Percentiles rank a stretch among this genome's conserved stretches.
Conservation (phyloP, 2,329 filamentous ascomycete species). For the Didymellaceae sp. region DNA sequence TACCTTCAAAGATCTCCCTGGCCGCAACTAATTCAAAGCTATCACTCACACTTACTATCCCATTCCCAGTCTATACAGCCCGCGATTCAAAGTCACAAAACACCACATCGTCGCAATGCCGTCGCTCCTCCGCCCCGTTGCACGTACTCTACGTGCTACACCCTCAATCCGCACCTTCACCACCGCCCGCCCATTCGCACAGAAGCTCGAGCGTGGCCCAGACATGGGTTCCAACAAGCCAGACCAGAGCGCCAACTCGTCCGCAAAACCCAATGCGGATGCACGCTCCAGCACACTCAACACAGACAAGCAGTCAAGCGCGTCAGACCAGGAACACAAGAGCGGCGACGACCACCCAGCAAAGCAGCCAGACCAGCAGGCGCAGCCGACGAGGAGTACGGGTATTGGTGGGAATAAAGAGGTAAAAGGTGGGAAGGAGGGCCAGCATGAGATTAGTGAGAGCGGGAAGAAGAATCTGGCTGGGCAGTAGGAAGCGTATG, state of each 20-base stretch:
- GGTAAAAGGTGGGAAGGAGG: conserved; percentile 46
- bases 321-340: conserved; percentile 36
- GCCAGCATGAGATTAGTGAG: conserved; percentile 27
- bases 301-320: conserved; percentile 40
- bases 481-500: conserved; percentile 10
- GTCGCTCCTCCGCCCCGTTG: conserved; percentile 3
- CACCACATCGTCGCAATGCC: conserved; percentile 7
- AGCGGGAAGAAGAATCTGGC: conserved; percentile 14
- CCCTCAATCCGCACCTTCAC: conserved; percentile 10
- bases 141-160: neutral
- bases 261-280: conserved; percentile 29
- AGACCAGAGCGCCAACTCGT: conserved; percentile 26
- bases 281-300: conserved; percentile 35
- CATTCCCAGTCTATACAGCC: neutral
- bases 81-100: neutral
- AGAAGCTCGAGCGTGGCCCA: conserved; percentile 26
- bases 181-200: conserved; percentile 4
- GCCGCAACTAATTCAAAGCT: neutral
- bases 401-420: conserved; percentile 39
- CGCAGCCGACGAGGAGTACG: conserved; percentile 39
- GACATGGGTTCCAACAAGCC: conserved; percentile 30
- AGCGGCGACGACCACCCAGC: conserved; percentile 46
- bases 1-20: neutral
- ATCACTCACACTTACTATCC: neutral
- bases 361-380: conserved; percentile 48